Percentiles rank a stretch among this genome's conserved stretches.
These are phyloP conservation scores for Diaporthe citriasiana DNA, from an alignment of 2,329 filamentous ascomycete species.

Conservation along the genomic window DNA sequence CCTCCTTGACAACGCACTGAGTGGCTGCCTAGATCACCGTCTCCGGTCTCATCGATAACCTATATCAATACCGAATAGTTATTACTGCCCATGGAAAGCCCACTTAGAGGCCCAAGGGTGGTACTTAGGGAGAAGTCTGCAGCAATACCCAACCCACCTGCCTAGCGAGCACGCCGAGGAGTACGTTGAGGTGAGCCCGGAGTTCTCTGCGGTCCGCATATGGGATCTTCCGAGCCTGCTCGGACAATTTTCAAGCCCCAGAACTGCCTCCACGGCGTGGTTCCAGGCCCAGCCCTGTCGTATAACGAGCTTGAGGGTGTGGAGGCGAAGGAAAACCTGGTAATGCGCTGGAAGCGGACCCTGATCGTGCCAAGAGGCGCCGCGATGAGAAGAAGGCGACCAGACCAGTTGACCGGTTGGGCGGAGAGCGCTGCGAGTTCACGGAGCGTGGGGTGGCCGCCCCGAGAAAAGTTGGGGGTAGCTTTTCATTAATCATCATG, in stretches of 20 bases:
- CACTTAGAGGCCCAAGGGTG: constrained; percentile 3
- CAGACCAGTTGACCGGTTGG: constrained; percentile 35
- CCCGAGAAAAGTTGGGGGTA: background rate
- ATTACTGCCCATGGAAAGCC: background rate
- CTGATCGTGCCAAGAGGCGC: constrained; percentile 19
- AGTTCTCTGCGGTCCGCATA: background rate
- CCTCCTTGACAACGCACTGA: background rate
- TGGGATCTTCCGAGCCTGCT: constrained; percentile 7
- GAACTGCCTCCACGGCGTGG: background rate
- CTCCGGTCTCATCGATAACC: background rate
- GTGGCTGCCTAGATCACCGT: background rate
- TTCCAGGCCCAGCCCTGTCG: constrained; percentile 3
- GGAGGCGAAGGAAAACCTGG: background rate
- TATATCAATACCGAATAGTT: background rate
- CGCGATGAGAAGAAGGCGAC: constrained; percentile 28
- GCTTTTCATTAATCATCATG: constrained; percentile 27
- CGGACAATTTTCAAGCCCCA: constrained; percentile 25
- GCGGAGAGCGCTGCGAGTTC: constrained; percentile 7
- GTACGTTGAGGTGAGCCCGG: background rate
- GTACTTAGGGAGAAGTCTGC: constrained; percentile 1
- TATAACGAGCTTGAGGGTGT: constrained; percentile 1
- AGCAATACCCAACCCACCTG: background rate
- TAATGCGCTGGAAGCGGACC: background rate
- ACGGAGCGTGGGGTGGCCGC: constrained; percentile 25
- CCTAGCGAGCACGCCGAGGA: background rate